These are phyloP conservation scores for Curvularia sp. DNA, from an alignment of 2,329 filamentous ascomycete genomes.

Conservation along the genomic window DNA sequence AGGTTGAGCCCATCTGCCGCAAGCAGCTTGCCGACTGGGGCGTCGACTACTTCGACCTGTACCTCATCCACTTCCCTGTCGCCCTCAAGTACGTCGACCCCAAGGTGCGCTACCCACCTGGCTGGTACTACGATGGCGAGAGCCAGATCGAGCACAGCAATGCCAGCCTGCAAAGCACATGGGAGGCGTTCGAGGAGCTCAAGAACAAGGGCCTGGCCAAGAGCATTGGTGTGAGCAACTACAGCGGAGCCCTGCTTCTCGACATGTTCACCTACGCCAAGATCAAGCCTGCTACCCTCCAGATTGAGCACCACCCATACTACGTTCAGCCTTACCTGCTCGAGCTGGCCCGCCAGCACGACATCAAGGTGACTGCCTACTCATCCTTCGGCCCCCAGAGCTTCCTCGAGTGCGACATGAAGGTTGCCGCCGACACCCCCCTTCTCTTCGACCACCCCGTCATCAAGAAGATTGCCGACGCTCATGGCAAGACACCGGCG, in stretches of 20 bases:
- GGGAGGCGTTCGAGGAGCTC: slow-evolving; percentile 53
- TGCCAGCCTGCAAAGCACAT: slow-evolving; percentile 47
- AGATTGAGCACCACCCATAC: slow-evolving; percentile 52
- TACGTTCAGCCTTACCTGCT: slow-evolving; percentile 46
- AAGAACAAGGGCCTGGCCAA: slow-evolving; percentile 45
- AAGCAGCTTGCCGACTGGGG: slow-evolving; percentile 55
- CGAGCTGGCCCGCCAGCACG: slow-evolving; percentile 44
- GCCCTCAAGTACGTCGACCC: slow-evolving; percentile 67
- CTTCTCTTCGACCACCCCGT: slow-evolving; percentile 54
- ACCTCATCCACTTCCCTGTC: slow-evolving; percentile 87
- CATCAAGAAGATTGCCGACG: slow-evolving; percentile 72
- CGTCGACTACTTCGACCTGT: slow-evolving; percentile 52
- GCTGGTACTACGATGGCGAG: slow-evolving; percentile 46
- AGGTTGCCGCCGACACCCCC: slow-evolving; percentile 41
- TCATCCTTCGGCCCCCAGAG: slow-evolving; percentile 57
- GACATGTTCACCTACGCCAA: slow-evolving; percentile 62
- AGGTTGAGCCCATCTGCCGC: slow-evolving; percentile 77
- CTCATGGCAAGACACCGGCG: slow-evolving; percentile 71
- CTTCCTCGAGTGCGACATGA: slow-evolving; percentile 49
- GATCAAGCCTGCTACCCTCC: slow-evolving; percentile 46
- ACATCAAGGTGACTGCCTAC: slow-evolving; percentile 48
- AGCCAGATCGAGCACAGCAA: slow-evolving; percentile 50
- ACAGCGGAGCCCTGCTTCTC: slow-evolving; percentile 55
- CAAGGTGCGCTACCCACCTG: slow-evolving; percentile 47
- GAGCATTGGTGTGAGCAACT: slow-evolving; percentile 50